Evolutionary conservation across 257 asterid species (phyloP), one percentile per base, ranked within the genome.

Genomic region (Asclepias syriaca): DNA sequence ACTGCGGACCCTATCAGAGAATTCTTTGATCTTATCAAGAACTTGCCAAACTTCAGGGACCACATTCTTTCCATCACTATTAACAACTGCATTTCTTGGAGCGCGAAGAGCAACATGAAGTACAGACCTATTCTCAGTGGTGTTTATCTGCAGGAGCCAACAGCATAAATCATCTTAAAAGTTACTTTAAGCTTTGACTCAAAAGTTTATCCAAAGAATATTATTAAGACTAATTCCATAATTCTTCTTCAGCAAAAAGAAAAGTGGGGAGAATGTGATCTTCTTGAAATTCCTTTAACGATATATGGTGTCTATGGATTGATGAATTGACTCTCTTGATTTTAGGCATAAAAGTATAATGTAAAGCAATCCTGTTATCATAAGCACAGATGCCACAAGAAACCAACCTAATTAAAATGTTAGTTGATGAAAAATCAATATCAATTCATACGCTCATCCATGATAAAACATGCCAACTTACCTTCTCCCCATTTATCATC

Each of bases 61-160:
- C 84, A 95, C 97, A 76, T 95, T 92, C 89, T 92, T 92, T 81
- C 98, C 98, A 66, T 95, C 98, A 83, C 91, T 81, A 71, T 88
- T 82, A 76, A 95, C 84, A 48, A 88, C 86, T 11, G 94, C 84
- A 84, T 79, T 96, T 83, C 94, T 84, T 8, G 99, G 85, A 68
- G 99, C 96, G 70, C 99, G 97, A 67, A 95, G 97, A 58, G 98
- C 99, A 76, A 95, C 74, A 56, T 95, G 99, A 80, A 95, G 99
- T 77, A 95, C 99, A 46, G 98, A 84, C 82, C 99, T 85, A 81
- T 92, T 81, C 73, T 95, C 99, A 54, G 99, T 95, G 85, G 79
- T 95, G 78, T 95, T 95, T 83, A 95, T 90, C 99, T 95, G 88
- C 75, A 75, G 69, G 73, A 21, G 54, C 77, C 77, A 77, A 22